Conservation (phyloP, 345 rosid species). For the Murraya paniculata region DNA sequence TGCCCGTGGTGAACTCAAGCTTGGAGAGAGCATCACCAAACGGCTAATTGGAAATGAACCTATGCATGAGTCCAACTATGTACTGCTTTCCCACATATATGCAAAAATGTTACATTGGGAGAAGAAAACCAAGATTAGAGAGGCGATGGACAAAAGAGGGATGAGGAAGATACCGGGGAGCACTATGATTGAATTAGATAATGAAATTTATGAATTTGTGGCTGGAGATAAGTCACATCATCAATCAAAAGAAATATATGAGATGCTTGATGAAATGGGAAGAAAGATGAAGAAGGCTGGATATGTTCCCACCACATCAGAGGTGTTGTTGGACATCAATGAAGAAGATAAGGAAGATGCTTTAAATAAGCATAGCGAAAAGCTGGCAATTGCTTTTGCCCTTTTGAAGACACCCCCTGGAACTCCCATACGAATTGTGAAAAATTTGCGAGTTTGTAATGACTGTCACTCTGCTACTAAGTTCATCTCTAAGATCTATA, state of each 20-base stretch:
- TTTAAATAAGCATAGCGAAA: slow-evolving; percentile 55
- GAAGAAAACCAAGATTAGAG: slow-evolving; percentile 43
- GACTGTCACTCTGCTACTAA: slow-evolving; percentile 63
- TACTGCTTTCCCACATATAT: slow-evolving; percentile 46
- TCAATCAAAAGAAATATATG: slow-evolving; percentile 33
- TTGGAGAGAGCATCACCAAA: slow-evolving; percentile 41
- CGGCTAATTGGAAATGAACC: slow-evolving; percentile 45
- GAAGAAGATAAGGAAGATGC: slow-evolving; percentile 61
- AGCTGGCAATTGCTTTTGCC: slow-evolving; percentile 59
- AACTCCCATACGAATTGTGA: slow-evolving; percentile 49
- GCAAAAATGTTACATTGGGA: slow-evolving; percentile 51
- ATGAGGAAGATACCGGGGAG: slow-evolving; percentile 46
- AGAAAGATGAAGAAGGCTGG: slow-evolving; percentile 45
- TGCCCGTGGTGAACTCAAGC: slow-evolving; percentile 39
- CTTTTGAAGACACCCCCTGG: slow-evolving; percentile 45
- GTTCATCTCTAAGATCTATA: slow-evolving; percentile 38
- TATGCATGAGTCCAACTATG: slow-evolving; percentile 32
- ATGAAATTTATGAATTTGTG: slow-evolving; percentile 48
- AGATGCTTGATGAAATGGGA: slow-evolving; percentile 51
- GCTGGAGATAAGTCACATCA: slow-evolving; percentile 42
- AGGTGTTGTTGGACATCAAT: slow-evolving; percentile 45
- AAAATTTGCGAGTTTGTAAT: slow-evolving; percentile 51
- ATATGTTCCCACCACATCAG: slow-evolving; percentile 43
- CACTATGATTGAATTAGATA: slow-evolving; percentile 45
- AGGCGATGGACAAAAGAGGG: slow-evolving; percentile 38